Evolutionary conservation across 176 grass and related monocot species (phyloP), one percentile per base, ranked within the genome.

Genomic region (Oryza glaberrima): DNA sequence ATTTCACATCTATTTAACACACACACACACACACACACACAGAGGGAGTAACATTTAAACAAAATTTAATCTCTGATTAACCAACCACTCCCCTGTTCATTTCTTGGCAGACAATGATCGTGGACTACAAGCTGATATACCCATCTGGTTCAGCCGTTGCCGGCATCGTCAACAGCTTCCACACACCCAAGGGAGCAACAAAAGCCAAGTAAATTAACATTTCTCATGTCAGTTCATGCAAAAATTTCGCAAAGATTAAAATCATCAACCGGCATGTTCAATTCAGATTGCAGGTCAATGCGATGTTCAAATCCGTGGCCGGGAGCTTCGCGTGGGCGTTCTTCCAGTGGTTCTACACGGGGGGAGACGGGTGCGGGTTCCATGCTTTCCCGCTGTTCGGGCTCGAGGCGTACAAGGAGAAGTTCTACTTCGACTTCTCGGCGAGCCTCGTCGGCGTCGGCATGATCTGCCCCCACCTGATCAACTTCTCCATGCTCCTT

Each of bases 351-450:
- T 52, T 91, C 14, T 91, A 88, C 67, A 86, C 83, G 22, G 92
- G 36, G 19, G 82, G 85, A 12, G 67, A 83, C 4, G 79, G 11
- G 7, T 91, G 92, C 45, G 92, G 92, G 20, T 94, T 94, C 79
- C 47, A 56, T 19, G 34, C 81, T 4, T 94, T 91, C 43, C 92
- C 88, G 6, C 30, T 84, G 26, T 88, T 94, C 11, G 88, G 92
- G 20, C 52, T 91, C 1, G 5, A 80, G 12, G 92, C 88, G 11
- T 94, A 91, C 34, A 73, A 47, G 2, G 13, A 77, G 45, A 85
- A 68, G 23, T 86, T 89, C 23, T 94, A 84, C 83, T 91, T 94
- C 5, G 88, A 94, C 15, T 94, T 94, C 86, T 94, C 92, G 0
- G 19, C 72, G 0, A 89, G 83, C 15, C 77, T 91, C 17, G 72